phyloP scores from a whole-genome alignment of 352 stramenopile genomes.

The Phytopythium litorale region DNA sequence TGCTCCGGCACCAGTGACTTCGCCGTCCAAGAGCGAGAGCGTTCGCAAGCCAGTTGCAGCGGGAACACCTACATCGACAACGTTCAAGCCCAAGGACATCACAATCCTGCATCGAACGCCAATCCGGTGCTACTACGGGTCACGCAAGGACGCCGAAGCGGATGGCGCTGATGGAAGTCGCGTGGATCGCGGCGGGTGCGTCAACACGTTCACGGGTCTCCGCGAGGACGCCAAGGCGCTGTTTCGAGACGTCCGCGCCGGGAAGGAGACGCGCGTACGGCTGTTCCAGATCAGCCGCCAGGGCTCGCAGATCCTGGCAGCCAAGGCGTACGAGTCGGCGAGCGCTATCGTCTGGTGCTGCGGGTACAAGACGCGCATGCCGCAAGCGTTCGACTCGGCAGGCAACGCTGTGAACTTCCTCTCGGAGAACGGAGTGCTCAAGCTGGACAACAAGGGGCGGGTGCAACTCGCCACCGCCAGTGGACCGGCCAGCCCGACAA shows the following conservation, averaged over 20 bases:
- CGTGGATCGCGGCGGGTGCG: constrained; percentile 55
- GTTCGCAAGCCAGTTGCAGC: constrained; percentile 6
- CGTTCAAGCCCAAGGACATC: constrained; percentile 71
- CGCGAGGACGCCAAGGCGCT: constrained; percentile 80
- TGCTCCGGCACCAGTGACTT: background rate
- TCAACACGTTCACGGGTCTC: constrained; percentile 86
- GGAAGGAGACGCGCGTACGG: constrained; percentile 58
- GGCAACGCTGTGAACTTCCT: constrained; percentile 39
- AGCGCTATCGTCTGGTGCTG: constrained; percentile 79
- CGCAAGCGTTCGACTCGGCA: constrained; percentile 43
- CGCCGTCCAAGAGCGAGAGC: constrained; percentile 8
- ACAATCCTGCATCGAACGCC: constrained; percentile 75
- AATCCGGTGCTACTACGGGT: constrained; percentile 76
- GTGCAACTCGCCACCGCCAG: constrained; percentile 30
- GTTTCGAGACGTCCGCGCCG: constrained; percentile 56
- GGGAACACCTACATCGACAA: constrained; percentile 8
- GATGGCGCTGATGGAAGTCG: constrained; percentile 57
- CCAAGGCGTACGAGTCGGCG: constrained; percentile 65
- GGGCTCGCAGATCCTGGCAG: constrained; percentile 42
- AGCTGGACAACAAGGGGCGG: constrained; percentile 51
- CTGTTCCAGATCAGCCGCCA: constrained; percentile 71
- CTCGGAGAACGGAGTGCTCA: constrained; percentile 60
- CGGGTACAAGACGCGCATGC: constrained; percentile 70
- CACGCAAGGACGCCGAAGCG: constrained; percentile 71
- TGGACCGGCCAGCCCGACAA: background rate